phyloP scores from a whole-genome alignment of 2,329 filamentous ascomycete species.

The Tolypocladium album region DNA sequence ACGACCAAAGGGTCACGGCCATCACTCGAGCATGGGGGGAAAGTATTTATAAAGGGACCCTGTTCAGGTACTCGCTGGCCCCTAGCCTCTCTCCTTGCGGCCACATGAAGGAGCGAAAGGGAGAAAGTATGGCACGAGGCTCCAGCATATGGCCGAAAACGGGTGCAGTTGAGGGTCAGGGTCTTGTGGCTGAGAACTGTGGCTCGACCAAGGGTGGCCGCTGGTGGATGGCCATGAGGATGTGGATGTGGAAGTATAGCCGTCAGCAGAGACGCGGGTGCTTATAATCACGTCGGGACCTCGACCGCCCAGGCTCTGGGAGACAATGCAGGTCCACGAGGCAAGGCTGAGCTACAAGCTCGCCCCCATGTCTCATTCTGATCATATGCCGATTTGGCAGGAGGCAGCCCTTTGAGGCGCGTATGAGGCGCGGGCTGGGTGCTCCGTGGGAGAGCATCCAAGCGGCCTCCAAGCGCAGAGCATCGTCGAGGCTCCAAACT shows the following conservation, averaged over 20 bases:
- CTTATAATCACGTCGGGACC: not conserved
- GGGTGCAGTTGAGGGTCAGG: not conserved
- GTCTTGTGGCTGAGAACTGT: constrained; percentile 3
- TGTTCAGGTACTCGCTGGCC: not conserved
- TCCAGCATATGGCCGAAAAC: constrained; percentile 4
- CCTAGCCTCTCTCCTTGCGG: not conserved
- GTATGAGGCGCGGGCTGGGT: not conserved
- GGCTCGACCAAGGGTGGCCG: not conserved
- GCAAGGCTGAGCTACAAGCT: not conserved
- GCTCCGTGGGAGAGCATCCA: not conserved
- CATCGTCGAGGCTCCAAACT: not conserved
- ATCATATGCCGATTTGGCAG: not conserved
- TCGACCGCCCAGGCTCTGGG: not conserved
- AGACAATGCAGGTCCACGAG: not conserved
- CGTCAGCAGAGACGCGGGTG: not conserved
- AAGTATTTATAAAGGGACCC: not conserved
- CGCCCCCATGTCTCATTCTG: not conserved
- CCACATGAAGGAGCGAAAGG: constrained; percentile 2
- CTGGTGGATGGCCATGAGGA: not conserved
- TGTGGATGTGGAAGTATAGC: not conserved
- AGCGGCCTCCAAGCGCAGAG: not conserved
- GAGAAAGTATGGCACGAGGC: constrained; percentile 5
- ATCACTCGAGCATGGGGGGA: constrained; percentile 1
- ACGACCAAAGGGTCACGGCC: constrained; percentile 1
- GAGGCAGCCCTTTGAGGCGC: not conserved